These are phyloP conservation scores for Inosperma sp. DNA, from an alignment of 768 basidiomycete species.

Conservation along the genomic window DNA sequence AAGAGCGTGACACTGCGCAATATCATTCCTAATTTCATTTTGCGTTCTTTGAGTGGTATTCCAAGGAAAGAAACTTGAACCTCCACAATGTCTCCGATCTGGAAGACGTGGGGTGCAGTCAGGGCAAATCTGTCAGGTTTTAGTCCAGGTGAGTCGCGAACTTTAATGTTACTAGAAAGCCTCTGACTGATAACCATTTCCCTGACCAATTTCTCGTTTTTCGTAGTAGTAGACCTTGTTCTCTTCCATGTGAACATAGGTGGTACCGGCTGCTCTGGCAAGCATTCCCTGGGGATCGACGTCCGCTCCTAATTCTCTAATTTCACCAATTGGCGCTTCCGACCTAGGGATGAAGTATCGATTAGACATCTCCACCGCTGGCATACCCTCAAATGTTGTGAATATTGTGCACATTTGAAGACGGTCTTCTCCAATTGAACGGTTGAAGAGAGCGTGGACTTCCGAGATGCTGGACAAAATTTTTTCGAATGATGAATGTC, in stretches of 20 bases:
- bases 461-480: not conserved
- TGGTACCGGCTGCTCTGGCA: not conserved
- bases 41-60: not conserved
- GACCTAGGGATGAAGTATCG: not conserved
- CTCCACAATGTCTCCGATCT: constrained; percentile 7
- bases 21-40: not conserved
- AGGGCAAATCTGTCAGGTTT: not conserved
- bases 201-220: not conserved
- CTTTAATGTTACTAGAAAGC: not conserved
- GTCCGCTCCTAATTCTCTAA: not conserved
- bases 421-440: not conserved
- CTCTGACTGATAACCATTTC: not conserved
- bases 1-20: not conserved
- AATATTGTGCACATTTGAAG: not conserved
- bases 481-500: not conserved
- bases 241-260: not conserved
- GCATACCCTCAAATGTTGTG: not conserved
- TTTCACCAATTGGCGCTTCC: not conserved
- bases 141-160: not conserved
- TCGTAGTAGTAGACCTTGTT: constrained; percentile 1
- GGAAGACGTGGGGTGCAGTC: not conserved
- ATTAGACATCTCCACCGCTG: not conserved
- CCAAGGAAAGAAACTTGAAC: not conserved
- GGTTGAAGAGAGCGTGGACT: not conserved
- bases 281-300: not conserved